Conservation (phyloP, 2,329 filamentous ascomycete species). For the Colletotrichum chlorophyti region DNA sequence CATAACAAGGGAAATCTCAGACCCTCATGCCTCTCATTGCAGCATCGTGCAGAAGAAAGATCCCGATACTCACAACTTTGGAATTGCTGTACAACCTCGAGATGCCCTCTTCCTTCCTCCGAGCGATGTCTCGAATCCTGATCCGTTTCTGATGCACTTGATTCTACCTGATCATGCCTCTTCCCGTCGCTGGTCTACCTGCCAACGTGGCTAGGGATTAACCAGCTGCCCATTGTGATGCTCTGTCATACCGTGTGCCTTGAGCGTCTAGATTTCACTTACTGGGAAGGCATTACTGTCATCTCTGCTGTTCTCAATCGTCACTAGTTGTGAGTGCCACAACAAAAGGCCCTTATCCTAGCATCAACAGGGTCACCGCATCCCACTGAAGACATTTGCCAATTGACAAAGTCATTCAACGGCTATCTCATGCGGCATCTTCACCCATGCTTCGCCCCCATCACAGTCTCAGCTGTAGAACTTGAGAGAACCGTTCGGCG, state of each 20-base stretch:
- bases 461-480: neutral
- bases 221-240: neutral
- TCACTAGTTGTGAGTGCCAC: too few relatives aligned
- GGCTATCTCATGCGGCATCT: neutral
- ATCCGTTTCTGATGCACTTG: neutral
- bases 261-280: neutral
- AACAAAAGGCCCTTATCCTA: too few relatives aligned
- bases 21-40: slow-evolving; percentile 11
- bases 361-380: too few relatives aligned
- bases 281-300: too few relatives aligned
- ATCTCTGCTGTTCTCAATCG: too few relatives aligned
- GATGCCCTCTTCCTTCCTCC: neutral
- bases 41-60: slow-evolving; percentile 19
- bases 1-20: neutral
- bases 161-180: neutral
- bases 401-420: too few relatives aligned
- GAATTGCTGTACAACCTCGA: neutral
- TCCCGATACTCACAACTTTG: neutral
- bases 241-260: neutral
- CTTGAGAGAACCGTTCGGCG: neutral
- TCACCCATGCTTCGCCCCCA: neutral
- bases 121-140: neutral
- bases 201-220: neutral
- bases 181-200: neutral
- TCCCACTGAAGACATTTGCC: too few relatives aligned